Conservation (phyloP, 176 grass and related monocot species). For the Sorghum bicolor region Sorghum_bicolor_NCBIv3 NC_012870.2:76883001-76883500, state of each 20-base stretch:
- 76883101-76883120: not conserved
- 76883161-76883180: not conserved
- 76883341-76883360: slow-evolving; percentile 15
- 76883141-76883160: not conserved
- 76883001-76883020: not conserved
- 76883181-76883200: not conserved
- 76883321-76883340: not conserved
- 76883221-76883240: not conserved
- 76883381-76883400: not conserved
- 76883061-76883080: not conserved
- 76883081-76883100: not conserved
- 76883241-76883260: not conserved
- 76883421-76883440: slow-evolving; percentile 6
- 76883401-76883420: slow-evolving; percentile 6
- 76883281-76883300: slow-evolving; percentile 12
- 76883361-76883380: slow-evolving; percentile 6
- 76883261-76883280: slow-evolving; percentile 16
- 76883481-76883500: not conserved
- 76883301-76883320: not conserved
- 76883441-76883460: not conserved
- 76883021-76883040: not conserved
- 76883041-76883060: not conserved
- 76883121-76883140: not conserved
- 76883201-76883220: not conserved
- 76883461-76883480: not conserved